Evolutionary conservation across 1,284 basidiomycete genomes (phyloP), one percentile per base, ranked within the genome.

Genomic region (Puccinia horiana): DNA sequence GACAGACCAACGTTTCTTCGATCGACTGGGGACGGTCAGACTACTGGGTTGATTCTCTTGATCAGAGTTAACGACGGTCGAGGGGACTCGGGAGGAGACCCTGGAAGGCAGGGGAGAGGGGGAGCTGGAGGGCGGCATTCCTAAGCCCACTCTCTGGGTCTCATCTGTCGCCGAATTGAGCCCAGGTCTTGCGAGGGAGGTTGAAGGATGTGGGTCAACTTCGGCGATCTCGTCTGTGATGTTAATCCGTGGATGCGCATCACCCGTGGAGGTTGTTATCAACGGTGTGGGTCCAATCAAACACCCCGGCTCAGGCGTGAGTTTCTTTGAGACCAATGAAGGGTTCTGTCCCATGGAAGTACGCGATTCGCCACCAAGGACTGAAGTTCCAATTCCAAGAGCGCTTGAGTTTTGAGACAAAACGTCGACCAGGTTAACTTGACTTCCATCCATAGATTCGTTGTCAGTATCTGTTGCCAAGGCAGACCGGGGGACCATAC

Each of bases 1-100:
- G 16, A 81, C 79, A 0, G 79, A 81, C 79, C 79, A 81, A 32
- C 79, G 79, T 65, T 81, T 81, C 40, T 74, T 80, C 6, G 73
- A 75, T 20, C 54, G 49, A 40, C 52, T 75, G 49, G 73, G 73
- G 32, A 75, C 54, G 32, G 73, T 61, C 29, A 75, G 54, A 61
- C 73, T 75, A 23, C 49, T 54, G n/a, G 49, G 35, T 37, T 74
- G 72, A n/a, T 56, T 74, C 35, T 74, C 72, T n/a, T 74, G 72
- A 37, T 74, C 72, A 26, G 72, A 74, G 40, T 74, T 52, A 23
- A 49, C 44, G 47, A 29, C 37, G 40, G 44, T 23, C 14, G 72
- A 74, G 23, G 72, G 72, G 16, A 74, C 49, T 12, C 72, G 47
- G 16, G 72, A 54, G 35, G 29, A 23, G 23, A 26, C 2, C 14